These are phyloP conservation scores for Fusarium sp. DNA, from an alignment of 2,329 filamentous ascomycete species.

Conservation along the genomic window DNA sequence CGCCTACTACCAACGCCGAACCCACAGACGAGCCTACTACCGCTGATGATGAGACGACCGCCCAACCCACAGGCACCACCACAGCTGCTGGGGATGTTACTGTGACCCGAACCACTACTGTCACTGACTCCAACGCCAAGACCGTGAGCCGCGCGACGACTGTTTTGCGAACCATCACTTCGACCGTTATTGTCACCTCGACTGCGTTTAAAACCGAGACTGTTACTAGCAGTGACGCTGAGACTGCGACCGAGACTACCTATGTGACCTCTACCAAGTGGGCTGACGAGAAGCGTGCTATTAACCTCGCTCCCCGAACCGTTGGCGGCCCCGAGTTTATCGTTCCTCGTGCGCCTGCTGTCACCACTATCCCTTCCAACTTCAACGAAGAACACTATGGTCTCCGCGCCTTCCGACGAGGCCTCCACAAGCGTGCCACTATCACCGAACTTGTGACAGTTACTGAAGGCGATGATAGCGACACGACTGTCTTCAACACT, in stretches of 20 bases:
- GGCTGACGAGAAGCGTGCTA: slow-evolving; percentile 50
- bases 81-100: slow-evolving; percentile 44
- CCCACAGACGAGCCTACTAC: slow-evolving; percentile 14
- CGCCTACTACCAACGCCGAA: slow-evolving; percentile 17
- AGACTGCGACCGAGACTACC: slow-evolving; percentile 52
- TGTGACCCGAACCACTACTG: slow-evolving; percentile 47
- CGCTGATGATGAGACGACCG: slow-evolving; percentile 6
- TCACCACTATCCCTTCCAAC: slow-evolving; percentile 30
- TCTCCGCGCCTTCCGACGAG: slow-evolving; percentile 33
- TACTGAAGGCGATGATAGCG: slow-evolving; percentile 41
- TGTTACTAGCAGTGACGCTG: slow-evolving; percentile 50
- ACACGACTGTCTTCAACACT: slow-evolving; percentile 45
- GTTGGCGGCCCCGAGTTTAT: slow-evolving; percentile 31
- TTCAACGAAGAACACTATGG: slow-evolving; percentile 32
- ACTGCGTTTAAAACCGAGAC: slow-evolving; percentile 53
- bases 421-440: slow-evolving; percentile 51
- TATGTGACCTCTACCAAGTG: slow-evolving; percentile 51
- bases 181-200: slow-evolving; percentile 50
- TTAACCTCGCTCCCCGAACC: slow-evolving; percentile 47
- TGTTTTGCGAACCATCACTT: slow-evolving; percentile 45
- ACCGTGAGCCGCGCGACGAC: slow-evolving; percentile 49
- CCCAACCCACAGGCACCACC: slow-evolving; percentile 2
- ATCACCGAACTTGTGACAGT: slow-evolving; percentile 50
- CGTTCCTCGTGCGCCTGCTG: slow-evolving; percentile 34
- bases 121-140: slow-evolving; percentile 43